Conservation (phyloP, 352 stramenopile species). For the Phytopythium oedochilum region DNA sequence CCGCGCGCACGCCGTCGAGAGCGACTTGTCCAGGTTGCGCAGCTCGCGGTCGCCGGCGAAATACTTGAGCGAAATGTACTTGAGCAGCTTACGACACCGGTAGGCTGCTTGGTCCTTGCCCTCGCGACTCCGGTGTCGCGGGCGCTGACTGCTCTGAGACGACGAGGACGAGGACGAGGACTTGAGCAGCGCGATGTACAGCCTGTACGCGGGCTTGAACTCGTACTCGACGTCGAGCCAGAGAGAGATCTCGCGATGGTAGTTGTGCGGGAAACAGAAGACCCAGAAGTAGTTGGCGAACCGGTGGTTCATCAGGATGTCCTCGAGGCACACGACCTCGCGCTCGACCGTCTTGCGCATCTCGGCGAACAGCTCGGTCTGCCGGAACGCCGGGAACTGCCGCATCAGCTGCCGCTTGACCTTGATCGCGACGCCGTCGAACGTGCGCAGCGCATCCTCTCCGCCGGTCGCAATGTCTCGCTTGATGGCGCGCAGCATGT, state of each 20-base stretch:
- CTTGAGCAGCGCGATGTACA: conserved; percentile 64
- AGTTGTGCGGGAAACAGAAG: conserved; percentile 87
- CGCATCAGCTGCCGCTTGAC: conserved; percentile 81
- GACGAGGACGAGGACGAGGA: conserved; percentile 13
- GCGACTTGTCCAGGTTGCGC: conserved; percentile 57
- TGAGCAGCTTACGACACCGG: conserved; percentile 63
- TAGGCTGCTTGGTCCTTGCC: conserved; percentile 56
- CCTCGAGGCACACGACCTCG: conserved; percentile 77
- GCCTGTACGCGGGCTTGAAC: conserved; percentile 79
- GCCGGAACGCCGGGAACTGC: conserved; percentile 73
- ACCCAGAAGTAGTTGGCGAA: conserved; percentile 88
- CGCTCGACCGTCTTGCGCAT: conserved; percentile 78
- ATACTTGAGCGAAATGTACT: conserved; percentile 85
- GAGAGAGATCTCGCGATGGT: conserved; percentile 80
- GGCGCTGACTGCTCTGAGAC: conserved; percentile 15
- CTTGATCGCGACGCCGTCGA: conserved; percentile 67
- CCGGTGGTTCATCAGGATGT: conserved; percentile 85
- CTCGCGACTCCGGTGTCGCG: conserved; percentile 32
- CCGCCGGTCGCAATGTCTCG: conserved; percentile 69
- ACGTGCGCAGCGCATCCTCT: conserved; percentile 77
- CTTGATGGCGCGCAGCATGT: conserved; percentile 68
- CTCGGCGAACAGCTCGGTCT: conserved; percentile 74
- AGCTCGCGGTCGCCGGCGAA: conserved; percentile 75
- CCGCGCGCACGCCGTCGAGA: conserved; percentile 55
- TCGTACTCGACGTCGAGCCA: conserved; percentile 87